Base-by-base conservation (phyloP, 257 asterid genomes). In the Haberlea rhodopensis region DNA sequence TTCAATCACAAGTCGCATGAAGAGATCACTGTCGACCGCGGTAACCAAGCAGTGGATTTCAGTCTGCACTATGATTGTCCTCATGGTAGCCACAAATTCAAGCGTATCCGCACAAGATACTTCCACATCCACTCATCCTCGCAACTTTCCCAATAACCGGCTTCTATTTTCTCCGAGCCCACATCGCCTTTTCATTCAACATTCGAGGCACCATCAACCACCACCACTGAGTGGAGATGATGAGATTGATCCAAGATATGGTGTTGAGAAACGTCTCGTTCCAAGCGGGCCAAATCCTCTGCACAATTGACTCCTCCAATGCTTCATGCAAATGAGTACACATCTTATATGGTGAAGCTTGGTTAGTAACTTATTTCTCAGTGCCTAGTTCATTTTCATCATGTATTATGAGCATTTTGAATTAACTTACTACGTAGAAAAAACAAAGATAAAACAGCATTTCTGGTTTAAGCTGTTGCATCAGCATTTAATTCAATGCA, bases 201-300 rank as follows among this genome's bases (percentile, higher is more conserved):
- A 22, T 10, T 27, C 62, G 48, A n/a, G 52, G 23, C 71, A 56
- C 53, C 65, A 51, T 45, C 21, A 43, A 43, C 68, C 37, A 5
- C n/a, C n/a, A n/a, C n/a, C n/a, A n/a, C n/a, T n/a, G n/a, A n/a
- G n/a, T n/a, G 57, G 23, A 18, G 64, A 55, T 26, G 5, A 53
- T 13, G 66, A 66, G 67, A 73, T 73, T 8, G 76, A 73, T 46
- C 71, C 65, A 0, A 71, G 75, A 54, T 78, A 70, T 32, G 71
- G 62, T 4, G 58, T 59, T 8, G 79, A 78, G 77, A 57, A 74
- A 37, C 62, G 82, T 43, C 60, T 71, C 15, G 80, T 74, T 18
- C 82, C 82, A 0, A 46, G 67, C 21, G 82, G 82, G 18, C 82
- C 82, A 21, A 78, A 78, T 49, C 82, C 80, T 6, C 69, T 74